Evolutionary conservation across 1,284 basidiomycete species (phyloP), one percentile per base, ranked within the genome.

Genomic region (Leccinum pachyderme): DNA sequence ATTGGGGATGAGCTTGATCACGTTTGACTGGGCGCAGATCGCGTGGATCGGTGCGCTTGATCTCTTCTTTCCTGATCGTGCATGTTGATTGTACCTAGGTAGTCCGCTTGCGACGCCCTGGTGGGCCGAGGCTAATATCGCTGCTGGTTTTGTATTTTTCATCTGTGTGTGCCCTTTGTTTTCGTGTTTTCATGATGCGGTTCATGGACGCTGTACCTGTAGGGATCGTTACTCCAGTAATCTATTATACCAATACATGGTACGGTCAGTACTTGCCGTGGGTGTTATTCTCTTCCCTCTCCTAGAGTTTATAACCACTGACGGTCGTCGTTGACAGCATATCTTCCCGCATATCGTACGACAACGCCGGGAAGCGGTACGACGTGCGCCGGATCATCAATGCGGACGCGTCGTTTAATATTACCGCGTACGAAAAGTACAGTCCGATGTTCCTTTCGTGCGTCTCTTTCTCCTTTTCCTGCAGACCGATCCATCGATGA

Each of bases 401-500:
- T 18, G 49, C 73, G 0, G 79, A 87, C 24, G 66, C 74, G 2
- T 77, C 79, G 3, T 77, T 96, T 62, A 82, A 93, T 69, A 47
- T 74, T 13, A 72, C 73, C 0, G 87, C 83, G 0, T 97, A 96
- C 72, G 68, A 82, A 56, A 72, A 69, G 1, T 98, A 98, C 67
- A 94, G 91, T 54, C 93, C 92, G 0, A 72, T 95, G 2, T 96
- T 88, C 73, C 77, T 98, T 31, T 84, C 93, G 69, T 81, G 80
- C 2, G 65, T 56, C 6, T 0, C 3, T 2, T 11, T 2, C 9
- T n/a, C 12, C 15, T 7, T 11, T 13, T 44, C 24, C 7, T 0
- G 12, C 12, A 6, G 13, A 13, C 15, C 1, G 8, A 44, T 44
- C 25, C 12, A 44, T 27, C 43, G 8, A 24, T 12, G 7, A 27